phyloP scores from a whole-genome alignment of 768 basidiomycete species.

The Gymnopilus junonius region DNA sequence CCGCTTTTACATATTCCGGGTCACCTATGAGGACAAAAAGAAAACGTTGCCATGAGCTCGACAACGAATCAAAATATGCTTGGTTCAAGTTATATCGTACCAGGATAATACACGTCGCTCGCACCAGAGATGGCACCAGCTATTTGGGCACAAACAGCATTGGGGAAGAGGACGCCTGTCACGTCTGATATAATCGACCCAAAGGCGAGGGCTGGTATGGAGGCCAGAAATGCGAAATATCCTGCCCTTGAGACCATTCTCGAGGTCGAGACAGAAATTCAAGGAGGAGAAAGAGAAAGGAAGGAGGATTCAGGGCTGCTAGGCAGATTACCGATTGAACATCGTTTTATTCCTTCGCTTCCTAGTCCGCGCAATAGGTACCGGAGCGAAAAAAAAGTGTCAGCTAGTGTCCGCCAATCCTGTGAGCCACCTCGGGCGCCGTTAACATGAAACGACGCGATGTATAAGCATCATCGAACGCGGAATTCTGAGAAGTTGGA shows the following conservation, averaged over 20 bases:
- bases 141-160: conserved; percentile 43
- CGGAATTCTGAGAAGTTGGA: background rate
- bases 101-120: conserved; percentile 49
- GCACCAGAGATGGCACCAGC: conserved; percentile 40
- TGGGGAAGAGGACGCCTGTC: background rate
- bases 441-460: background rate
- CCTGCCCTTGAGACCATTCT: background rate
- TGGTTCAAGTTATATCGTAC: conserved; percentile 29
- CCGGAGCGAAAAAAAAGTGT: background rate
- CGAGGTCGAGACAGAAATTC: background rate
- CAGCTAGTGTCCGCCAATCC: background rate
- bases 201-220: background rate
- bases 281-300: background rate
- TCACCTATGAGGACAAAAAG: conserved; percentile 26
- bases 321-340: background rate
- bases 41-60: background rate
- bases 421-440: background rate
- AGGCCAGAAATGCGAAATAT: background rate
- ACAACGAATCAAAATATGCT: background rate
- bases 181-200: background rate
- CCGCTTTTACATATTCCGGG: conserved; percentile 42
- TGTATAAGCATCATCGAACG: background rate
- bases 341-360: background rate
- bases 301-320: too few relatives aligned
- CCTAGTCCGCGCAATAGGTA: background rate